Base-by-base conservation (phyloP, 2,329 filamentous ascomycete genomes). In the Metarhizium humberi region DNA sequence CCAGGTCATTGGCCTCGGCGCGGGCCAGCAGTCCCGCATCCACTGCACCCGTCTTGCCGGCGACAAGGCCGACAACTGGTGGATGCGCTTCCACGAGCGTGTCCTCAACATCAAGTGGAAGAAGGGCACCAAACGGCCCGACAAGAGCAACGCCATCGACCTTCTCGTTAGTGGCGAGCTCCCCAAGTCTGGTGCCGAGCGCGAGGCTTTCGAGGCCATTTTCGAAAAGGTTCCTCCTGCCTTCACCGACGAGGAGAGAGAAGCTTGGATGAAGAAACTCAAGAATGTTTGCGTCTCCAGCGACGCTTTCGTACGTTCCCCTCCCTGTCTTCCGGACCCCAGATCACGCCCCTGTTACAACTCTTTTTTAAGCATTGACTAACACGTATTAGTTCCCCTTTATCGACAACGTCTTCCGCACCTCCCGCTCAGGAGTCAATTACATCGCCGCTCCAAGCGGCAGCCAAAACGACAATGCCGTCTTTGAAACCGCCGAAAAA, bases 41-140 rank as follows among this genome's bases (percentile, higher is more conserved):
- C 94, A 99, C 81, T 99, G 94, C 83, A 99, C 94, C 46, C 87
- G 94, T 62, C 84, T 99, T 52, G 94, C 94, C 11, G 94, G 94
- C 58, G 92, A 97, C 78, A 99, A 99, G 80, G 90, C 92, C 51
- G 94, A 99, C 74, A 96, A 95, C 80, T 97, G 92, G 92, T 99
- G 92, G 94, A 88, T 99, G 80, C 88, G 94, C 66, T 97, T 97
- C 84, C 89, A 96, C 78, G 86, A 90, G 63, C 87, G 90, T 53
- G 89, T 94, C 13, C 80, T 97, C 51, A 80, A 78, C 67, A 87
- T 99, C 71, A 89, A 92, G 78, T 99, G 91, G 90, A 96, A 96
- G 82, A 92, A 94, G 77, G 92, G 94, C 65, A 90, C 88, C 68
- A 97, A 97, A 85, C 85, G 94, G 56, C 82, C 94, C 50, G 92